phyloP scores from a whole-genome alignment of 179 eudicot genomes.

The Silene coronaria region DNA sequence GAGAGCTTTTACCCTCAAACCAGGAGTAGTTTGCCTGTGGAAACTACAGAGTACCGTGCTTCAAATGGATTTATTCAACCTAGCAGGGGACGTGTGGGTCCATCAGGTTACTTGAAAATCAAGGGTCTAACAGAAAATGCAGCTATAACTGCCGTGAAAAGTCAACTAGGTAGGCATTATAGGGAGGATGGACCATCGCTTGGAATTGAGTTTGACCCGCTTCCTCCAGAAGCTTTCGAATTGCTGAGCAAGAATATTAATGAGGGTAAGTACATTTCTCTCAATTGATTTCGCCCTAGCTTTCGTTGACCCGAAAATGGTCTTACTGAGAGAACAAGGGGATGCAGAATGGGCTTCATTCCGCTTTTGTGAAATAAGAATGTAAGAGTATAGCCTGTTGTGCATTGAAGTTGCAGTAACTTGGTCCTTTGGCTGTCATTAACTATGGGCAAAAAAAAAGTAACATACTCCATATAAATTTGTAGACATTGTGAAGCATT shows the following conservation, averaged over 20 bases:
- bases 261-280: conserved; percentile 32
- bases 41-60: conserved; percentile 35
- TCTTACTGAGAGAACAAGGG: background rate
- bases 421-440: background rate
- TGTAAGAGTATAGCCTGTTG: background rate
- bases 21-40: conserved; percentile 31
- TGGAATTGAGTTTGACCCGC: conserved; percentile 79
- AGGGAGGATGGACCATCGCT: conserved; percentile 83
- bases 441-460: background rate
- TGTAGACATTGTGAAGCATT: background rate
- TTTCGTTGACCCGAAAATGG: background rate
- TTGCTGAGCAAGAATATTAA: conserved; percentile 38
- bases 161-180: conserved; percentile 78
- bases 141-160: conserved; percentile 88
- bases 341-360: conserved; percentile 1
- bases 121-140: conserved; percentile 70
- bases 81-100: conserved; percentile 49
- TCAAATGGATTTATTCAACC: conserved; percentile 35
- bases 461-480: background rate
- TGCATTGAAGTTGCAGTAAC: background rate
- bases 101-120: conserved; percentile 86
- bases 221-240: conserved; percentile 96
- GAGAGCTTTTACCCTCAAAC: conserved; percentile 33
- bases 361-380: background rate
- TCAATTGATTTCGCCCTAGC: background rate